These are phyloP conservation scores for Pleodorina starrii DNA, from an alignment of 139 green algal genomes.

Conservation along the genomic window DNA sequence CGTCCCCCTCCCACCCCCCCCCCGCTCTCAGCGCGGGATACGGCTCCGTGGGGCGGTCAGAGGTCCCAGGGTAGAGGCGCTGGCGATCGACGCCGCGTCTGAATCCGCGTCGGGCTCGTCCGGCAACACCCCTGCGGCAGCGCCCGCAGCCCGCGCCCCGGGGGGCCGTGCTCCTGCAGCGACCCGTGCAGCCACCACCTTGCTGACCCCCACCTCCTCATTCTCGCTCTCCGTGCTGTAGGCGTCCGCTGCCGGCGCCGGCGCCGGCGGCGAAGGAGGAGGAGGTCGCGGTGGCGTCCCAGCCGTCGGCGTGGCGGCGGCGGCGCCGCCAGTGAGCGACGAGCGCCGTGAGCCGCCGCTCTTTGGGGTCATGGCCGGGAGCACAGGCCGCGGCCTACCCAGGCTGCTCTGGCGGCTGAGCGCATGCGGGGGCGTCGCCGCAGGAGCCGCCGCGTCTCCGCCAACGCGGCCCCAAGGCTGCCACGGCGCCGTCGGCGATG, in stretches of 20 bases:
- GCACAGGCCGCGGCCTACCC: not conserved
- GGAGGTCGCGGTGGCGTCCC: not conserved
- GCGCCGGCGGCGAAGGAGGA: not conserved
- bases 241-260: not conserved
- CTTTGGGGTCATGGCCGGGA: not conserved
- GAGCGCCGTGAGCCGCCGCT: not conserved
- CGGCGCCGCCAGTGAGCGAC: not conserved
- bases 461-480: not conserved
- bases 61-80: constrained; percentile 21
- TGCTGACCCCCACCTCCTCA: constrained; percentile 37
- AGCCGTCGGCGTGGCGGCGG: not conserved
- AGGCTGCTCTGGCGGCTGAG: constrained; percentile 23
- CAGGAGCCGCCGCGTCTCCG: too few relatives aligned
- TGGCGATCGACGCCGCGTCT: constrained; percentile 10
- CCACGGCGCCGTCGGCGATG: not conserved
- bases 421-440: not conserved
- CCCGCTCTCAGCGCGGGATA: not conserved
- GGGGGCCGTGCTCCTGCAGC: not conserved
- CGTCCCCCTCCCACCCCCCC: too few relatives aligned
- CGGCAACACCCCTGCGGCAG: constrained; percentile 3
- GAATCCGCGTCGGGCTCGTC: constrained; percentile 37
- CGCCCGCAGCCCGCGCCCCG: not conserved
- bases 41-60: not conserved
- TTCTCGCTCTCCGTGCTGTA: constrained; percentile 49
- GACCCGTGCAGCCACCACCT: not conserved